Evolutionary conservation across 805 yeast genomes (phyloP), one percentile per base, ranked within the genome.

Genomic region (Wickerhamiella kurtzmanii): DNA sequence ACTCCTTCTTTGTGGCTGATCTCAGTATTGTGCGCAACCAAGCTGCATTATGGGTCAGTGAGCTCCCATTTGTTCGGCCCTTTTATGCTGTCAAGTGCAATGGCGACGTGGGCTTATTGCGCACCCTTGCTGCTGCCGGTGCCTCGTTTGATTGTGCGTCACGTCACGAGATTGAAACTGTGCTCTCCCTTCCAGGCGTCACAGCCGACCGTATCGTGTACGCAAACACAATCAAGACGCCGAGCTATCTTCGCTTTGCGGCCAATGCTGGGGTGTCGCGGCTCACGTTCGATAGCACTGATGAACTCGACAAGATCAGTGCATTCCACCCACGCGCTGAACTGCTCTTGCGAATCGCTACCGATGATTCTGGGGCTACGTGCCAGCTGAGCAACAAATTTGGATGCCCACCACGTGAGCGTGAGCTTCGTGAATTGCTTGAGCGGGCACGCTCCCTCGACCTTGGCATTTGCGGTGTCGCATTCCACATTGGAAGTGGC

Each of bases 401-500:
- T 62, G 98, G 98, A 25, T 88, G 95, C 43, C 62, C 64, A 1
- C 68, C 71, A 19, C 79, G 83, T 3, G 59, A 69, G 37, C 57
- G 65, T 16, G 41, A 38, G 15, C 25, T 18, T 13, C 25, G 25
- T n/a, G 36, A 28, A 16, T 68, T 89, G 58, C 69, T 89, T 50
- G 69, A 72, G 5, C 63, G 73, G 49, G 89, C 94, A 42, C 67
- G 72, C 48, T 70, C 71, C 45, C 66, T 86, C 45, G 76, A 69
- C 1, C 71, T 89, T 55, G 68, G 75, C 50, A 74, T 89, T 35
- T 76, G 67, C 15, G 98, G 98, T 45, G 88, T 88, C 35, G 87
- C 95, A 3, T 89, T 89, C 74, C 98, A 89, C 62, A 84, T 88
- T 50, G 98, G 98, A 1, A 84, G 95, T 1, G 97, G 96, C 32